Evolutionary conservation across 352 stramenopile genomes (phyloP).

Genomic region (Globisporangium middletonii): DNA sequence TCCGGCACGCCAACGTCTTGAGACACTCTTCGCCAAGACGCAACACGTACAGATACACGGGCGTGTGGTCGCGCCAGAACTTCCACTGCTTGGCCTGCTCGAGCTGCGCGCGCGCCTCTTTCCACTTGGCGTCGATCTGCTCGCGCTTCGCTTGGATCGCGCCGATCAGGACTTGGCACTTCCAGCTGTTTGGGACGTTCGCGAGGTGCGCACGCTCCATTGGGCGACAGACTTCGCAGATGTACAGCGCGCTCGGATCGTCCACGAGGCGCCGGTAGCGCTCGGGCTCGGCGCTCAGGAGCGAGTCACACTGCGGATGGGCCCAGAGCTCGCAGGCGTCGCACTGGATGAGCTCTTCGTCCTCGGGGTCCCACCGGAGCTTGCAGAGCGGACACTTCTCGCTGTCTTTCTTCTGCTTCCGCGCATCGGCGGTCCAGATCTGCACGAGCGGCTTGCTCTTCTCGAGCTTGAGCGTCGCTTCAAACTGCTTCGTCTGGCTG

Average conservation of each 20-base stretch:
- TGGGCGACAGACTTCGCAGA: slow-evolving; percentile 61
- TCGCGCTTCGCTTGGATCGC: slow-evolving; percentile 63
- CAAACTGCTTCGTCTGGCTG: slow-evolving; percentile 40
- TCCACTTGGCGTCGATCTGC: slow-evolving; percentile 59
- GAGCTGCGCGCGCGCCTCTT: slow-evolving; percentile 55
- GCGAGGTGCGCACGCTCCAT: slow-evolving; percentile 51
- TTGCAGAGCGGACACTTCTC: slow-evolving; percentile 78
- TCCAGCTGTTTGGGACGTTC: slow-evolving; percentile 33
- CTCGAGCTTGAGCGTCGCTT: slow-evolving; percentile 36
- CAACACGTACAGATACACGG: slow-evolving; percentile 80
- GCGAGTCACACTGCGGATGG: slow-evolving; percentile 65
- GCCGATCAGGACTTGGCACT: slow-evolving; percentile 63
- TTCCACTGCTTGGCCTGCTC: slow-evolving; percentile 59
- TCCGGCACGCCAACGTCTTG: slow-evolving; percentile 71
- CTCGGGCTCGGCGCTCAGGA: slow-evolving; percentile 50
- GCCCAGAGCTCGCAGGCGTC: slow-evolving; percentile 83
- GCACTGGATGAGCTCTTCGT: slow-evolving; percentile 85
- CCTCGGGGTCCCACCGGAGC: slow-evolving; percentile 57
- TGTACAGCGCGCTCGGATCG: slow-evolving; percentile 62
- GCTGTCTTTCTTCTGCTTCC: slow-evolving; percentile 46
- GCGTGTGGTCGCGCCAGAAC: slow-evolving; percentile 60
- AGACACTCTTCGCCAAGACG: slow-evolving; percentile 80
- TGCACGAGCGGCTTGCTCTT: slow-evolving; percentile 52
- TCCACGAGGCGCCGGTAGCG: slow-evolving; percentile 63
- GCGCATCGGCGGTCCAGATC: slow-evolving; percentile 47